phyloP scores from a whole-genome alignment of 2,329 filamentous ascomycete species.

The Colletotrichum nymphaeae region DNA sequence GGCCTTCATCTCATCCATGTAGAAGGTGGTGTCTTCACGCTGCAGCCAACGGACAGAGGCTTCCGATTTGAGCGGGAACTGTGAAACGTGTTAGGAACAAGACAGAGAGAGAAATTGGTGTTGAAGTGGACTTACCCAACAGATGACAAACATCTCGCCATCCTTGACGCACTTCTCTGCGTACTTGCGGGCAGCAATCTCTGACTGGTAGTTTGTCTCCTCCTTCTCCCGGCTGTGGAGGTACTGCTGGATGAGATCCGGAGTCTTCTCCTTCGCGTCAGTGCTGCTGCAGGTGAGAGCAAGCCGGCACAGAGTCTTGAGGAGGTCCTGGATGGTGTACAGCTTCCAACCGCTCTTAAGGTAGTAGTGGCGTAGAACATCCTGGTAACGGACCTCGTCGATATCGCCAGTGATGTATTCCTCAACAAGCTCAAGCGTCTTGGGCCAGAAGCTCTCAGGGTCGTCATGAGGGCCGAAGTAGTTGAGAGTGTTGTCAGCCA shows the following conservation, averaged over 20 bases:
- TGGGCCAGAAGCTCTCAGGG: constrained; percentile 81
- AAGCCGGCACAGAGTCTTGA: constrained; percentile 83
- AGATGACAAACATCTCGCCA: constrained; percentile 88
- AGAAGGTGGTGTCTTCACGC: constrained; percentile 80
- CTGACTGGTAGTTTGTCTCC: constrained; percentile 88
- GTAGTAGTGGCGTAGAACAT: constrained; percentile 92
- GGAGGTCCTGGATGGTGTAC: constrained; percentile 91
- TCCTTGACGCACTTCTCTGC: constrained; percentile 95
- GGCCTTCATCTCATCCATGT: constrained; percentile 87
- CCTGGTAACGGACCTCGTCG: constrained; percentile 87
- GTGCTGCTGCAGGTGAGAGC: constrained; percentile 85
- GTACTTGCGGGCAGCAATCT: constrained; percentile 90
- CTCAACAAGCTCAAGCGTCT: constrained; percentile 87
- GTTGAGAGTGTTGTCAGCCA: constrained; percentile 81
- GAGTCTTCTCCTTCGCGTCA: constrained; percentile 92
- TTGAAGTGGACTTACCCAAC: constrained; percentile 75
- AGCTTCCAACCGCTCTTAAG: constrained; percentile 91
- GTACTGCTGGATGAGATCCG: constrained; percentile 90
- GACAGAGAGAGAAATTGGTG: too few relatives aligned
- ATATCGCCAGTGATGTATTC: constrained; percentile 86
- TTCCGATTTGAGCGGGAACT: constrained; percentile 76
- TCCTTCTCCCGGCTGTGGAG: constrained; percentile 83
- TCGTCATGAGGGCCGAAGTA: constrained; percentile 77
- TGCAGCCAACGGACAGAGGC: constrained; percentile 79
- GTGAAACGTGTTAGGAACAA: constrained; percentile 48